These are phyloP conservation scores for Gomphus bonarii DNA, from an alignment of 1,284 basidiomycete genomes.

Conservation along the genomic window DNA sequence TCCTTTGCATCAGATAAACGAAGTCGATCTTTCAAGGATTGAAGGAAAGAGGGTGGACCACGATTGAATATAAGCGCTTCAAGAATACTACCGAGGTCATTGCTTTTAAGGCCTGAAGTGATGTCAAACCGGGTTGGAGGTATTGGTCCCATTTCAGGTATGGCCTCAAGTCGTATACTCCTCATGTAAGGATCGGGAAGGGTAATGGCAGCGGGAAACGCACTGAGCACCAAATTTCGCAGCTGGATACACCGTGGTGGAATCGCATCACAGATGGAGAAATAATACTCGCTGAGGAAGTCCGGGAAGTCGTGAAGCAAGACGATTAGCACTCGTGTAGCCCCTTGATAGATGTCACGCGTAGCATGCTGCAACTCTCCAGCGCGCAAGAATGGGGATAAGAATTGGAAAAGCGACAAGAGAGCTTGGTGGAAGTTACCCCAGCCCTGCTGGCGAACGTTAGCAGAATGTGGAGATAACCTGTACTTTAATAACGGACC, in stretches of 20 bases:
- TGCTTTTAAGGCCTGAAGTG: conserved; percentile 65
- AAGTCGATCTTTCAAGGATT: conserved; percentile 76
- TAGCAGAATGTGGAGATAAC: background rate
- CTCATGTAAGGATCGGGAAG: conserved; percentile 86
- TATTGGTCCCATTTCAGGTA: conserved; percentile 83
- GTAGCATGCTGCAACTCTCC: conserved; percentile 74
- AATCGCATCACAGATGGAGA: conserved; percentile 88
- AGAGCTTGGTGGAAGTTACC: conserved; percentile 92
- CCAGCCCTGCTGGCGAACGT: conserved; percentile 57
- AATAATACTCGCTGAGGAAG: conserved; percentile 95
- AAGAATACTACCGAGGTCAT: conserved; percentile 67
- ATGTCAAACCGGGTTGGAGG: conserved; percentile 91
- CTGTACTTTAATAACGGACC: conserved; percentile 28
- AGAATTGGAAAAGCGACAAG: conserved; percentile 88
- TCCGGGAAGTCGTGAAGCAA: conserved; percentile 98
- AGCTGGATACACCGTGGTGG: conserved; percentile 95
- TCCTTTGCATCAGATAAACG: conserved; percentile 42
- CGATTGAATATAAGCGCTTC: conserved; percentile 77
- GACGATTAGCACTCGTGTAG: conserved; percentile 80
- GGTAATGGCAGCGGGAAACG: conserved; percentile 81
- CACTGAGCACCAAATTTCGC: conserved; percentile 95
- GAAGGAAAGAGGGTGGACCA: conserved; percentile 58
- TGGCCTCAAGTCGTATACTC: conserved; percentile 56
- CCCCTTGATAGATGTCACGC: conserved; percentile 84
- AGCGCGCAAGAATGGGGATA: conserved; percentile 83